Percentiles rank a stretch among this genome's conserved stretches.
These are phyloP conservation scores for Plasmodium chabaudi DNA, from an alignment of 169 alveolate species.

Conservation along the genomic window DNA sequence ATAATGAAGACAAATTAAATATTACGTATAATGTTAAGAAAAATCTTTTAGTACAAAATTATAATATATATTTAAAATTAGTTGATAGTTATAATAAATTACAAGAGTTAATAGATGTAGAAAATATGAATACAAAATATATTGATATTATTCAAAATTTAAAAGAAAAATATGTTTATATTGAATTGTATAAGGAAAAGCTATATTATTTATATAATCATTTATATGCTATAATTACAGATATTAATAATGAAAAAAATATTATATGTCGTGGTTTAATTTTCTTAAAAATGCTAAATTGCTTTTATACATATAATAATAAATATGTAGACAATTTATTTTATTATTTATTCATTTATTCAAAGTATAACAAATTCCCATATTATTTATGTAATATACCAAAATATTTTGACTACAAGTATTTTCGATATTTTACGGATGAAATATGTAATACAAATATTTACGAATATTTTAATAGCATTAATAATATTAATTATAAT, in stretches of 20 bases:
- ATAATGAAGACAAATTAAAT: conserved; percentile 11
- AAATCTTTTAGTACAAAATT: conserved; percentile 13
- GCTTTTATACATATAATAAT: conserved; percentile 49
- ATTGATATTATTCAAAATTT: conserved; percentile 14
- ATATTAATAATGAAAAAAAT: conserved; percentile 66
- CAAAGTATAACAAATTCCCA: conserved; percentile 57
- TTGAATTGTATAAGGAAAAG: conserved; percentile 40
- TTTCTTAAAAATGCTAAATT: conserved; percentile 23
- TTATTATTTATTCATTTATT: conserved; percentile 60
- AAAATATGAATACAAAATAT: conserved; percentile 31
- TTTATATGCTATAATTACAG: conserved; percentile 41
- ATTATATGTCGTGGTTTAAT: conserved; percentile 58
- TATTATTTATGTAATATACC: conserved; percentile 47
- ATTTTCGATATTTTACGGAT: conserved; percentile 30
- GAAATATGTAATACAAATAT: not conserved
- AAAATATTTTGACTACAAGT: conserved; percentile 54
- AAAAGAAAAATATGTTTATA: conserved; percentile 21
- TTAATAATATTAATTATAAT: too few species aligned
- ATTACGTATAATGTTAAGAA: conserved; percentile 32
- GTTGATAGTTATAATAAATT: conserved; percentile 29
- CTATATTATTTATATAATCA: conserved; percentile 47
- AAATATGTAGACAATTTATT: conserved; percentile 39
- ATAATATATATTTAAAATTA: conserved; percentile 52
- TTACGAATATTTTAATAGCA: not conserved
- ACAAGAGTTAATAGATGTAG: conserved; percentile 24